Base-by-base conservation (phyloP, 2,329 filamentous ascomycete species). In the Byssothecium circinans region DNA sequence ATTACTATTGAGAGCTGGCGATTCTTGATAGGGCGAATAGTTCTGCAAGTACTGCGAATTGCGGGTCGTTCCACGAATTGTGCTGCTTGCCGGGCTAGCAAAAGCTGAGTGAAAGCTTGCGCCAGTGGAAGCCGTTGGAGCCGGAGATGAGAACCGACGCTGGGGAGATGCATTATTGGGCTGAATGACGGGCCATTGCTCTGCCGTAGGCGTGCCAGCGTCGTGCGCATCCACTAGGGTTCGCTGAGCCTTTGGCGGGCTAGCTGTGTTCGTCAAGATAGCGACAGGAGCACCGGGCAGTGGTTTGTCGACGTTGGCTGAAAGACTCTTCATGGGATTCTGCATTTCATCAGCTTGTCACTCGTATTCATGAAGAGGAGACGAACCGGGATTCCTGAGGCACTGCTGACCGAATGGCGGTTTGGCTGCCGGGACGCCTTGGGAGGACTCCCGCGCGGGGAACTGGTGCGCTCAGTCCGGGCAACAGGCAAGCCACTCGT, bases 171-270 rank as follows among this genome's bases (percentile, higher is more conserved):
- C 17, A 27, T 54, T 58, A 25, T 67, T 62, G 1, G 68, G 68
- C 4, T 42, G 45, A 6, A 69, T 43, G 7, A 65, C 45, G 0
- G 65, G 62, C 64, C 67, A 69, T 7, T 64, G 51, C 8, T 57
- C 52, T 17, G 53, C 53, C 4, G 60, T 52, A 1, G 62, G 61
- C 6, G 52, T 64, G 4, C 61, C 65, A 7, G 45, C 36, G 12
- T 73, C 68, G 19, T 63, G 62, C 12, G 73, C 72, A 45, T 75
- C 73, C 5, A 75, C 51, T 17, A 75, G 60, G 2, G 67, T 70
- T 14, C 69, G 68, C 22, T 62, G 60, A 25, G 69, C 62, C 50
- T 70, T 72, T 7, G 55, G 58, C 3, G 72, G 71, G 41, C 65
- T 72, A 17, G 54, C 39, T 2, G 57, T 53, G 29, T 66, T 55